Evolutionary conservation across 2,329 filamentous ascomycete species (phyloP).

Genomic region (Alternaria solani): DNA sequence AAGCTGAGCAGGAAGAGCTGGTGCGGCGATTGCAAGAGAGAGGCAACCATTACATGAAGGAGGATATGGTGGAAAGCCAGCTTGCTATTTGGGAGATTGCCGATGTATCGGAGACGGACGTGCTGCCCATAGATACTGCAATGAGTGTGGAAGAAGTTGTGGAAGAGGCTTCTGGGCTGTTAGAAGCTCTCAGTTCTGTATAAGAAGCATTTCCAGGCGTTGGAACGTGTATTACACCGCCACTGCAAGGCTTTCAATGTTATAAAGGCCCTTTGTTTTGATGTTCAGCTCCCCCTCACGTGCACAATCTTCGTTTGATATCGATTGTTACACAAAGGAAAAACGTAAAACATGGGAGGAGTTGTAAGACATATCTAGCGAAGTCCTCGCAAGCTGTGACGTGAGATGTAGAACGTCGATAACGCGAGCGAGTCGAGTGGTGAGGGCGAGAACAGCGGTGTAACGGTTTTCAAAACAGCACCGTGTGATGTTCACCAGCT

Average conservation of each 20-base stretch:
- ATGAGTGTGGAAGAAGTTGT: conserved; percentile 8
- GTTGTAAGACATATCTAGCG: too few species aligned
- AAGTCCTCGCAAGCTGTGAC: too few species aligned
- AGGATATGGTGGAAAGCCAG: conserved; percentile 43
- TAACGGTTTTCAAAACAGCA: neutral
- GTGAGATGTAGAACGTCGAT: neutral
- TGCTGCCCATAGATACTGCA: conserved; percentile 43
- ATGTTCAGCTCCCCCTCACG: too few species aligned
- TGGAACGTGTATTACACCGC: neutral
- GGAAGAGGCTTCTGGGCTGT: neutral
- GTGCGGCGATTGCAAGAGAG: conserved; percentile 36
- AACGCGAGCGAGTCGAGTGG: neutral
- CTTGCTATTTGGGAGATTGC: conserved; percentile 38
- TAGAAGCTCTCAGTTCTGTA: neutral
- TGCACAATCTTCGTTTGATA: too few species aligned
- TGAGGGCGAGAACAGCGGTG: neutral
- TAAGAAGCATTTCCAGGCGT: neutral
- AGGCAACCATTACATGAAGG: conserved; percentile 49
- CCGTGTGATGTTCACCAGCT: neutral
- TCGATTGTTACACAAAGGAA: too few species aligned
- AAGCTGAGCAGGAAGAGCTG: conserved; percentile 42
- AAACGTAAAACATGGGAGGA: too few species aligned
- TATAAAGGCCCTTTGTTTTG: too few species aligned
- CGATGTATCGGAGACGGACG: conserved; percentile 43
- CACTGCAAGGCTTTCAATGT: too few species aligned